A percentile compares a stretch with the other conserved stretches of the same genome.
Evolutionary conservation across 805 yeast species (phyloP).

Genomic region (Saturnispora zaruensis): DNA sequence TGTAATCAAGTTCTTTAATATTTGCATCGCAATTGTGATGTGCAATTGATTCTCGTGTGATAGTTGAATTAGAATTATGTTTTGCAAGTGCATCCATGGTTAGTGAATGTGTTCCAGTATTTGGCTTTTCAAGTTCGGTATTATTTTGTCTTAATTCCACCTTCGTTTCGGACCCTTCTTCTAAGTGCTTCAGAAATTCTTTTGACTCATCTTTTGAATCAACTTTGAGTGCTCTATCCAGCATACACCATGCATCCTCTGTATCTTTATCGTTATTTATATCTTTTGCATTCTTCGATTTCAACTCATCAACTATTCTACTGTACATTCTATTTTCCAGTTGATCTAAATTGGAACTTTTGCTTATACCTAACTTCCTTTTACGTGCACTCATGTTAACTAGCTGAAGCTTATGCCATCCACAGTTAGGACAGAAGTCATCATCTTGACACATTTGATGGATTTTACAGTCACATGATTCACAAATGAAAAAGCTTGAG

Average conservation of each 20-base stretch:
- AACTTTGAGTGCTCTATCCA: conserved; percentile 7
- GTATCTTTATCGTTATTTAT: background rate
- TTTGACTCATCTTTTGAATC: background rate
- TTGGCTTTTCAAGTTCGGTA: conserved; percentile 10
- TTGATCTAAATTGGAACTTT: conserved; percentile 7
- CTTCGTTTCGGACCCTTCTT: background rate
- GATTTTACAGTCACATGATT: conserved; percentile 27
- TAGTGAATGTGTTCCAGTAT: conserved; percentile 1
- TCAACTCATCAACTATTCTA: conserved; percentile 7
- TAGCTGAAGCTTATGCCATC: conserved; percentile 17
- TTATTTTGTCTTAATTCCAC: background rate
- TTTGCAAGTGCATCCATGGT: conserved; percentile 13
- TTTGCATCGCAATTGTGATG: background rate
- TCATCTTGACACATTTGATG: conserved; percentile 25
- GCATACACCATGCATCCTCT: conserved; percentile 12
- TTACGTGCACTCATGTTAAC: conserved; percentile 10
- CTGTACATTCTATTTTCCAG: conserved; percentile 5
- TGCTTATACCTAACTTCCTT: conserved; percentile 5
- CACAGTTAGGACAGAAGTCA: conserved; percentile 32
- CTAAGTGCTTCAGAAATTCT: background rate
- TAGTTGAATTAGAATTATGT: conserved; percentile 3
- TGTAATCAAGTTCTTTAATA: conserved; percentile 14
- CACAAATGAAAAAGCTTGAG: conserved; percentile 24
- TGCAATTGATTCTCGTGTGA: background rate
- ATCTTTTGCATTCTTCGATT: conserved; percentile 1